Percentiles rank a stretch among this genome's conserved stretches.
These are phyloP conservation scores for Aspergillus haitiensis DNA, from an alignment of 495 filamentous ascomycete species.

Conservation along the genomic window DNA sequence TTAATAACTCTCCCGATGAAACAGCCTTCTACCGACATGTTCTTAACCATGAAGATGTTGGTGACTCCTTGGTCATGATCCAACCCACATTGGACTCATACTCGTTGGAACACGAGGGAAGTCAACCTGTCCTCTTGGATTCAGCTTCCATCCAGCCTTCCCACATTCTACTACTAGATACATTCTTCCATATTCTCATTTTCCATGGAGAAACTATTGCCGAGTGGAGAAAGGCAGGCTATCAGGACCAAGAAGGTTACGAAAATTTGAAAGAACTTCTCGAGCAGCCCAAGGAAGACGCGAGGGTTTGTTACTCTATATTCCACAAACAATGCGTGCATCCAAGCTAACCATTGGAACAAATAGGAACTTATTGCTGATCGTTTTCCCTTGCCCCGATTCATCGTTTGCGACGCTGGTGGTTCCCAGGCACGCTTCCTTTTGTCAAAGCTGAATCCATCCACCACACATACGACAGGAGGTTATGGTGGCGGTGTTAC, in stretches of 20 bases:
- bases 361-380: conserved; percentile 92
- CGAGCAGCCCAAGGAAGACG: conserved; percentile 96
- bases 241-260: conserved; percentile 97
- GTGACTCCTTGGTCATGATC: conserved; percentile 98
- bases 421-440: conserved; percentile 98
- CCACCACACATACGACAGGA: conserved; percentile 93
- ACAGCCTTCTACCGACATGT: conserved; percentile 98
- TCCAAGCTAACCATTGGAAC: conserved; percentile 5
- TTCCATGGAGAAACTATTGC: conserved; percentile 98
- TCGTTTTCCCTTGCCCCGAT: conserved; percentile 94
- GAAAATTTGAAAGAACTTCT: conserved; percentile 90
- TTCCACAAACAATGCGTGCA: not conserved
- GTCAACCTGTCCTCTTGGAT: conserved; percentile 88
- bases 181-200: conserved; percentile 99
- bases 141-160: conserved; percentile 94
- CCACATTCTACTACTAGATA: conserved; percentile 93
- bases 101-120: conserved; percentile 89
- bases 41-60: conserved; percentile 94
- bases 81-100: conserved; percentile 98
- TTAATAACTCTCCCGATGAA: conserved; percentile 99
- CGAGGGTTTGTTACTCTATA: conserved; percentile 63
- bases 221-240: conserved; percentile 97
- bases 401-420: conserved; percentile 98
- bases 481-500: conserved; percentile 89
- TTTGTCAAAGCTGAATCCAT: conserved; percentile 96